Evolutionary conservation across 805 yeast species (phyloP).

Genomic region (Saturnispora diversa): DNA sequence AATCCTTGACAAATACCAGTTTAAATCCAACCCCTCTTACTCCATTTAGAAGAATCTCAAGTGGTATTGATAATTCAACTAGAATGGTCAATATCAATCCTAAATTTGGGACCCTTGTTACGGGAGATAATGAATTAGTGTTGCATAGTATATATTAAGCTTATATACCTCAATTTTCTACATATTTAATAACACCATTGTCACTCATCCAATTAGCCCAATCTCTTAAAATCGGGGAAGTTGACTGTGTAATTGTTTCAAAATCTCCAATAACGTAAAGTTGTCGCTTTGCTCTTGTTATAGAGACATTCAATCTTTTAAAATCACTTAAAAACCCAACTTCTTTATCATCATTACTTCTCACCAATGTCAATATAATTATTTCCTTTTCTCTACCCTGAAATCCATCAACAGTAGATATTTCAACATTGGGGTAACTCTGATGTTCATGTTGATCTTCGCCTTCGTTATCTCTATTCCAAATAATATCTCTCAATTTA

Average conservation of each 20-base stretch:
- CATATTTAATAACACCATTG: slow-evolving; percentile 58
- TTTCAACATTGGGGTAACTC: slow-evolving; percentile 46
- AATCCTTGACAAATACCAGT: no score
- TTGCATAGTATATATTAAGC: slow-evolving; percentile 32
- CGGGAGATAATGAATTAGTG: slow-evolving; percentile 49
- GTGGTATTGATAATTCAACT: slow-evolving; percentile 30
- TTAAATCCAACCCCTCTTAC: neutral
- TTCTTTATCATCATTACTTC: slow-evolving; percentile 61
- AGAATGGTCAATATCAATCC: slow-evolving; percentile 55
- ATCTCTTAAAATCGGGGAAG: slow-evolving; percentile 41
- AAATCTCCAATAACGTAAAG: slow-evolving; percentile 81
- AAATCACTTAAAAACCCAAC: slow-evolving; percentile 79
- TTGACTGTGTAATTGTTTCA: slow-evolving; percentile 49
- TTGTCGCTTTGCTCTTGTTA: slow-evolving; percentile 83
- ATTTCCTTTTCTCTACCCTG: slow-evolving; percentile 94
- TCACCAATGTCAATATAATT: slow-evolving; percentile 69
- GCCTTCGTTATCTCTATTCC: slow-evolving; percentile 13
- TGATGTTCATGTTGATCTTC: no score
- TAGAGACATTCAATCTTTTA: slow-evolving; percentile 84
- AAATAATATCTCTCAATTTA: slow-evolving; percentile 41
- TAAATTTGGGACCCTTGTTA: slow-evolving; percentile 47
- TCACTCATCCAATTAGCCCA: slow-evolving; percentile 72
- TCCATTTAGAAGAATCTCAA: slow-evolving; percentile 9
- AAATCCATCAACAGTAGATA: slow-evolving; percentile 90
- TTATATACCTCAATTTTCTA: slow-evolving; percentile 44